Conservation (phyloP, 345 rosid genomes). For the Angophora floribunda region DNA sequence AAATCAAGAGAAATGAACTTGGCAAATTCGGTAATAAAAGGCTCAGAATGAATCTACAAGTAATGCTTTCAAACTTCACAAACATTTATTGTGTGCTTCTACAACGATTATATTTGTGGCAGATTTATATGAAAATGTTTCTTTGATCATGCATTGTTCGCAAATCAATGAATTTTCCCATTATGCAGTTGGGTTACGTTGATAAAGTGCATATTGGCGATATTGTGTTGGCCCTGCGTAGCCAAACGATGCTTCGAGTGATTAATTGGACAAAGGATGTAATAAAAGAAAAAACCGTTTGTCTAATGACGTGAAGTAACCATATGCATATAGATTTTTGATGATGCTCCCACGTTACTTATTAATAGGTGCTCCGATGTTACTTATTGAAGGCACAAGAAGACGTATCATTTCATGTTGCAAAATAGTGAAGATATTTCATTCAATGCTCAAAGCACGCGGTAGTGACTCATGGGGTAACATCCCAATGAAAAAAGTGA, state of each 20-base stretch:
- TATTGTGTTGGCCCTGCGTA: neutral
- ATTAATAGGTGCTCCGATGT: no score
- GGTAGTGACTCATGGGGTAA: accelerated
- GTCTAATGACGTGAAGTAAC: no score
- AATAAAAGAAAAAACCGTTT: no score
- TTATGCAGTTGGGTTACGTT: neutral
- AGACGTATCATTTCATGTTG: neutral
- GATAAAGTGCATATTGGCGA: neutral
- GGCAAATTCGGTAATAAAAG: neutral
- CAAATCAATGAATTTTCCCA: neutral
- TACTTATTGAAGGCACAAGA: no score
- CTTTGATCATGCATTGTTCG: neutral
- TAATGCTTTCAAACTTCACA: neutral
- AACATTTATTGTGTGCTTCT: neutral
- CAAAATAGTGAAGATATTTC: neutral
- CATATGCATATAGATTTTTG: neutral
- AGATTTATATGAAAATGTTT: neutral
- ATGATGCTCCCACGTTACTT: neutral
- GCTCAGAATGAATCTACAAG: neutral
- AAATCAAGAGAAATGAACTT: no score
- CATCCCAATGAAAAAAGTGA: neutral
- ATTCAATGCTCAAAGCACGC: neutral
- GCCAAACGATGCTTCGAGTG: neutral
- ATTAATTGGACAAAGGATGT: neutral
- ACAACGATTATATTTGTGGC: accelerated